Evolutionary conservation across 2,329 filamentous ascomycete genomes (phyloP).

Genomic region (Clarireedia homoeocarpa): DNA sequence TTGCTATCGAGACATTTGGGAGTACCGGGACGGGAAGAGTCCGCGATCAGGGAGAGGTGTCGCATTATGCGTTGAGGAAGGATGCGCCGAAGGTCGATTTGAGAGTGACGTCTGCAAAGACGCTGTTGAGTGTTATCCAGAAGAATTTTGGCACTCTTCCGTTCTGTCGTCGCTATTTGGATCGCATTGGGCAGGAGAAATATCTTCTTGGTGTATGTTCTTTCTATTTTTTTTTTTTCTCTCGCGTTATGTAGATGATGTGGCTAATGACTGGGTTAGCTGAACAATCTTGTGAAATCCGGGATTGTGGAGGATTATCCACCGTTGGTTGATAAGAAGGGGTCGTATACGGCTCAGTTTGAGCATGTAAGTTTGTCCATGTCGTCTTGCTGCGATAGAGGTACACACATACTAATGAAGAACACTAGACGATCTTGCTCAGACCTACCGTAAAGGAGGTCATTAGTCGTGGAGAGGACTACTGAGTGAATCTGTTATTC

Average conservation of each 20-base stretch:
- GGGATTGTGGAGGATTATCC: slow-evolving; percentile 89
- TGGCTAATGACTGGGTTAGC: slow-evolving; percentile 38
- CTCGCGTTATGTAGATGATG: background rate
- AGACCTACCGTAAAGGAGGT: slow-evolving; percentile 79
- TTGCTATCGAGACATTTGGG: slow-evolving; percentile 93
- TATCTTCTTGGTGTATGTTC: slow-evolving; percentile 74
- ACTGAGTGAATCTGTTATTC: slow-evolving; percentile 35
- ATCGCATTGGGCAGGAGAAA: slow-evolving; percentile 89
- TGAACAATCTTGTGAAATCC: slow-evolving; percentile 76
- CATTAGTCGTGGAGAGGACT: slow-evolving; percentile 79
- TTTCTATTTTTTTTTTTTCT: background rate
- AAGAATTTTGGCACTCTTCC: slow-evolving; percentile 94
- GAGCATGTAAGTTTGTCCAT: slow-evolving; percentile 62
- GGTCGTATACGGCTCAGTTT: slow-evolving; percentile 88
- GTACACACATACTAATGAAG: slow-evolving; percentile 23
- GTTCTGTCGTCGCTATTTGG: slow-evolving; percentile 84
- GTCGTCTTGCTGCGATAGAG: background rate
- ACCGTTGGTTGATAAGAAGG: slow-evolving; percentile 84
- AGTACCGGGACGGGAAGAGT: slow-evolving; percentile 88
- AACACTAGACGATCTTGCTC: slow-evolving; percentile 64
- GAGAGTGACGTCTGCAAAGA: slow-evolving; percentile 74
- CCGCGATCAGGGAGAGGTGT: slow-evolving; percentile 70
- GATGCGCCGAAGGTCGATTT: slow-evolving; percentile 72
- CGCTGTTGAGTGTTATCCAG: slow-evolving; percentile 78
- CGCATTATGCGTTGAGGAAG: slow-evolving; percentile 72